A percentile compares a stretch with the other conserved stretches of the same genome.
Evolutionary conservation across 2,329 filamentous ascomycete genomes (phyloP).

Genomic region (Annulohypoxylon truncatum): DNA sequence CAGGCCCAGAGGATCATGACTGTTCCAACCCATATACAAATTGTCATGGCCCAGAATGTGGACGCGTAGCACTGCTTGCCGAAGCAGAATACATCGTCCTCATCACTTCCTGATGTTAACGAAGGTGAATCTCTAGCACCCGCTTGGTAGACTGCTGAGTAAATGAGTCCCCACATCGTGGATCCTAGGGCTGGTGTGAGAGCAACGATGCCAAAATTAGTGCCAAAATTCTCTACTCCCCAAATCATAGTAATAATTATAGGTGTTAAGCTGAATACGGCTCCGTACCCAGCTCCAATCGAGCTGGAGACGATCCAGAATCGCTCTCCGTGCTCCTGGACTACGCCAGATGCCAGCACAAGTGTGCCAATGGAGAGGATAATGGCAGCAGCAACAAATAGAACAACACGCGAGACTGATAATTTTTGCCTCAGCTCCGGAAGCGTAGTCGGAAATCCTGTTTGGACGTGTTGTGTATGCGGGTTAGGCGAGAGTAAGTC

Average conservation of each 20-base stretch:
- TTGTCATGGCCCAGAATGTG: conserved; percentile 88
- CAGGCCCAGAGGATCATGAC: conserved; percentile 80
- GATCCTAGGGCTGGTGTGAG: conserved; percentile 91
- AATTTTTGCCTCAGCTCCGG: conserved; percentile 56
- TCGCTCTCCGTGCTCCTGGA: conserved; percentile 79
- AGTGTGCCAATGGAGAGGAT: conserved; percentile 81
- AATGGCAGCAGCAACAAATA: conserved; percentile 80
- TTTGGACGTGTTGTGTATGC: conserved; percentile 67
- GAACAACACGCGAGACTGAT: conserved; percentile 79
- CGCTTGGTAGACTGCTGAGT: conserved; percentile 81
- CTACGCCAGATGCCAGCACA: conserved; percentile 78
- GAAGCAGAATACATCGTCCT: conserved; percentile 74
- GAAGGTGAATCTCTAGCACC: conserved; percentile 63
- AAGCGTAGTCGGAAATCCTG: conserved; percentile 50
- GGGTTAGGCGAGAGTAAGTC: conserved; percentile 83
- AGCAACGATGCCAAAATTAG: conserved; percentile 95
- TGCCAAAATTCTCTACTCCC: conserved; percentile 98
- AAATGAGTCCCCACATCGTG: conserved; percentile 90
- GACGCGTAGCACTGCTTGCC: conserved; percentile 82
- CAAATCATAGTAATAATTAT: conserved; percentile 97
- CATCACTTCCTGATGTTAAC: conserved; percentile 45
- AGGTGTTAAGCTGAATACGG: conserved; percentile 87
- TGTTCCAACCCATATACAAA: conserved; percentile 82
- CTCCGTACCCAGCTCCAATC: conserved; percentile 92
- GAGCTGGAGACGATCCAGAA: conserved; percentile 89